Conservation (phyloP, 2,329 filamentous ascomycete genomes). For the Sarocladiaceae sp. region DNA sequence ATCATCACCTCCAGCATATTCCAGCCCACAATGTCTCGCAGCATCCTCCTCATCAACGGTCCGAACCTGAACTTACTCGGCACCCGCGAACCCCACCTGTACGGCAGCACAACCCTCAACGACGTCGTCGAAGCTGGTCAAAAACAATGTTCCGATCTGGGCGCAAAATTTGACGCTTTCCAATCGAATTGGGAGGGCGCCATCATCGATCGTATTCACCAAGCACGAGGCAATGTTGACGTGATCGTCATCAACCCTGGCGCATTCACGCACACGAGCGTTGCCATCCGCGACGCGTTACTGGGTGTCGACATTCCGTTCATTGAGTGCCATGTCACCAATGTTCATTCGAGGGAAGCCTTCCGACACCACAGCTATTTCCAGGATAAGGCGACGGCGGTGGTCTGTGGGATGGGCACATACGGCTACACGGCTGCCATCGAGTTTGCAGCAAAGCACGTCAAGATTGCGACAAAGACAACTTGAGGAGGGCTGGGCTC, state of each 20-base stretch:
- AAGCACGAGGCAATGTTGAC: conserved; percentile 39
- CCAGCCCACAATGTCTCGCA: conserved; percentile 4
- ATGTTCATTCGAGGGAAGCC: conserved; percentile 65
- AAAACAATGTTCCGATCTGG: neutral
- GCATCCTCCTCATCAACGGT: conserved; percentile 57
- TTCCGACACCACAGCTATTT: conserved; percentile 67
- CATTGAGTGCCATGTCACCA: conserved; percentile 68
- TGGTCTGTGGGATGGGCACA: conserved; percentile 61
- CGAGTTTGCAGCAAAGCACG: conserved; percentile 31
- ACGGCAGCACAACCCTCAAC: conserved; percentile 55
- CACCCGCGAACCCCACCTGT: conserved; percentile 57
- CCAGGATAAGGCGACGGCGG: conserved; percentile 66
- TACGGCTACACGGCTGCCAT: conserved; percentile 54
- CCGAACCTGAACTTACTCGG: conserved; percentile 64
- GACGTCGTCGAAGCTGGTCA: conserved; percentile 21
- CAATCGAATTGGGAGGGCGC: conserved; percentile 63
- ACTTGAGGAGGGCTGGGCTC: neutral
- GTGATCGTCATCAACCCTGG: conserved; percentile 70
- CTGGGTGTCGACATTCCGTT: conserved; percentile 64
- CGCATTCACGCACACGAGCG: conserved; percentile 67
- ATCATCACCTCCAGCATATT: too few species aligned
- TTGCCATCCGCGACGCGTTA: conserved; percentile 67
- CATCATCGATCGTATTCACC: conserved; percentile 57
- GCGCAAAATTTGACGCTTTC: conserved; percentile 38
- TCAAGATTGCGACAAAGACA: neutral